phyloP scores from a whole-genome alignment of 2,329 filamentous ascomycete genomes.

The Alternaria brassicae region DNA sequence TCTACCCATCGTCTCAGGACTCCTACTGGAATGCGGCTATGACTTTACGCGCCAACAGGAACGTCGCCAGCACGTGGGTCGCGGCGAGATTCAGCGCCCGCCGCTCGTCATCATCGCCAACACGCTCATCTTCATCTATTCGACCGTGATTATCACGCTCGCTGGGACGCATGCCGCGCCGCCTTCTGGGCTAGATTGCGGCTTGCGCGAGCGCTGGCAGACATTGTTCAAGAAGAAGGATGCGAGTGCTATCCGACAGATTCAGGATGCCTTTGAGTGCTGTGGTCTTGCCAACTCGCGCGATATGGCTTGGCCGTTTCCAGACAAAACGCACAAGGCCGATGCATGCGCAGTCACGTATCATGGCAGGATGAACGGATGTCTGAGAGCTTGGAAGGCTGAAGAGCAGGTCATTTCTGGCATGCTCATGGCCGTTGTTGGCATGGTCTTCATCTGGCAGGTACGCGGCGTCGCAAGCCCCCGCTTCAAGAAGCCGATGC shows the following conservation, averaged over 20 bases:
- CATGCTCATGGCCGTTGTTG: constrained; percentile 61
- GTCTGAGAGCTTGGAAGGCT: constrained; percentile 63
- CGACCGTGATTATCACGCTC: constrained; percentile 54
- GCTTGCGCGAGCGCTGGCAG: constrained; percentile 65
- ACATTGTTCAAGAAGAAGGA: constrained; percentile 62
- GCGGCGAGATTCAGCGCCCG: constrained; percentile 44
- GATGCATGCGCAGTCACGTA: constrained; percentile 58
- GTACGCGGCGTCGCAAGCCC: constrained; percentile 18
- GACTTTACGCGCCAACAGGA: constrained; percentile 44
- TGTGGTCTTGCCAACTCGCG: constrained; percentile 67
- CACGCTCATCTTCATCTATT: constrained; percentile 51
- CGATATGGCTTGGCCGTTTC: constrained; percentile 71
- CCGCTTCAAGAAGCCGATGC: not conserved
- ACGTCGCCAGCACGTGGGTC: constrained; percentile 36
- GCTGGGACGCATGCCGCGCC: constrained; percentile 54
- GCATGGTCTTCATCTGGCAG: constrained; percentile 46
- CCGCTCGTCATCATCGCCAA: constrained; percentile 51
- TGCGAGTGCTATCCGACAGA: constrained; percentile 58
- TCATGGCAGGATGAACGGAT: constrained; percentile 55
- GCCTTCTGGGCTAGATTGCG: constrained; percentile 56
- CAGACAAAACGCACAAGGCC: constrained; percentile 38
- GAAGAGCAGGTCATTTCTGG: constrained; percentile 63
- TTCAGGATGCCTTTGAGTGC: constrained; percentile 72
- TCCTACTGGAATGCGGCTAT: constrained; percentile 52
- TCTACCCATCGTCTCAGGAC: constrained; percentile 53